Evolutionary conservation across 768 basidiomycete species (phyloP).

Genomic region (Hirschioporus abietinus): DNA sequence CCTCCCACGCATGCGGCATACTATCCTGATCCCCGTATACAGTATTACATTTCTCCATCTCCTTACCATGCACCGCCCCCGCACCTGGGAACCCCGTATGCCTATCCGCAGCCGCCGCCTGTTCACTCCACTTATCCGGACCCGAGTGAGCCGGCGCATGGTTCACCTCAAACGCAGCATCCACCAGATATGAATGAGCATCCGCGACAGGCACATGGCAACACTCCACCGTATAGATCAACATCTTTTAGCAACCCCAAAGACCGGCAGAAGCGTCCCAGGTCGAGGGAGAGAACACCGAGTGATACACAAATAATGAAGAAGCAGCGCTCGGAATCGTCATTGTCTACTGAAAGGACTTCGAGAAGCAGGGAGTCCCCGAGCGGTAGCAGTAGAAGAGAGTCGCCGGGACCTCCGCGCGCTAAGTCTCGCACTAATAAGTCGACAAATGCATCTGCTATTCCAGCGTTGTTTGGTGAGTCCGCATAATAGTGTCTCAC

Average conservation of each 20-base stretch:
- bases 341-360: background rate
- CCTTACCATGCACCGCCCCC: background rate
- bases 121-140: background rate
- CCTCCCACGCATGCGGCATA: background rate
- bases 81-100: background rate
- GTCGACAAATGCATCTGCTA: background rate
- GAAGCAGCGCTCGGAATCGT: background rate
- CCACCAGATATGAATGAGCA: background rate
- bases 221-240: background rate
- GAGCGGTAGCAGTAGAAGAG: background rate
- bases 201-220: background rate
- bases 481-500: background rate
- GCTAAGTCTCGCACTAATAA: background rate
- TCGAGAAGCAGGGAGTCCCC: background rate
- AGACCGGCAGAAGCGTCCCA: background rate
- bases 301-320: background rate
- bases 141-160: background rate
- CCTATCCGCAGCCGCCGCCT: background rate
- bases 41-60: background rate
- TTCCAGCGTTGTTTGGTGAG: constrained; percentile 5
- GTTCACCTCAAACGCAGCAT: background rate
- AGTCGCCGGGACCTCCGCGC: background rate
- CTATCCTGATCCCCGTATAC: background rate
- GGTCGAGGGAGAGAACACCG: background rate
- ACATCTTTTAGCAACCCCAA: background rate